Evolutionary conservation across 495 filamentous ascomycete species (phyloP), one percentile per base, ranked within the genome.

Genomic region (Pseudevernia furfuracea): DNA sequence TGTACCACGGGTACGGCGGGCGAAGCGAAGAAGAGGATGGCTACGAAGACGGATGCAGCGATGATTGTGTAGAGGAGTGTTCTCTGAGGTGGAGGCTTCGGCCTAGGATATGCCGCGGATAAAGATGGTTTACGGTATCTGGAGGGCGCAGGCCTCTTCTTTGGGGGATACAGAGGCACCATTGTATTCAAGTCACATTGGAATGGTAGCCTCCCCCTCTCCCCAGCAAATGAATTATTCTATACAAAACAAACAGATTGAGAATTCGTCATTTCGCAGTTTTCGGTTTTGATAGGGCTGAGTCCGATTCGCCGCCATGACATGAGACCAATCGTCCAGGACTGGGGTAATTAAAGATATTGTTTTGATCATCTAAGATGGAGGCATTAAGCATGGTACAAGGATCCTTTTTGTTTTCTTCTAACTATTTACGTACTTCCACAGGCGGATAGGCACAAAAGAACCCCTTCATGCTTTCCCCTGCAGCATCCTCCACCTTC

Each of bases 31-130:
- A 82, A 72, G n/a, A 80, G 65, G 23, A 82, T 72, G 53, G 71
- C 77, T 61, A 79, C 77, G 30, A 80, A 72, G 58, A 78, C 69
- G 49, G 78, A 72, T 15, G 78, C 74, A 57, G 74, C 74, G 19
- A 68, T 53, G 32, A 66, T 46, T 10, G 61, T 60, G 36, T 59
- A 67, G 21, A 59, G 56, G 21, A 76, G 74, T 25, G 37, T 62
- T 52, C 58, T 39, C n/a, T 61, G 58, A 17, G 52, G 59, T 30
- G 59, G 58, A 56, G 67, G 52, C 37, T 43, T 37, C 15, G 57
- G 59, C 25, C 59, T 36, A 14, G 61, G 60, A 43, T 61, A 66
- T 39, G 55, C 61, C 43, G 43, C 58, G 32, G 64, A 63, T 21
- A 64, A 25, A n/a, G 63, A 69, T 30, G 63, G 57, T 56, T 63